Percentiles rank a stretch among this genome's conserved stretches.
Conservation (phyloP, 805 yeast genomes). For the Myxozyma neotropica region DNA sequence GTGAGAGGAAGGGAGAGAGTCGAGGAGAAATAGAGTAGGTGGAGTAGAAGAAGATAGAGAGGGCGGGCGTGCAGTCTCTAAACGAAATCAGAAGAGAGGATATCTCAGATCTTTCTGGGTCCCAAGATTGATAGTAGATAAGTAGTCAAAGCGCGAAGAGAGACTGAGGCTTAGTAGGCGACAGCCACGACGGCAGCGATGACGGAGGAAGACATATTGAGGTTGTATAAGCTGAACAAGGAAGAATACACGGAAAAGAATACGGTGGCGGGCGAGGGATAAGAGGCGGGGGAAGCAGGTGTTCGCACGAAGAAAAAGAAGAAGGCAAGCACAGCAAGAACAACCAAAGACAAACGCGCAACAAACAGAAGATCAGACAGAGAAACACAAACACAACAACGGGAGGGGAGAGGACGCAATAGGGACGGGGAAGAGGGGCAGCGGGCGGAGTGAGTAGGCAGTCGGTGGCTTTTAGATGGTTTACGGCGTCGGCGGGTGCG, state of each 20-base stretch:
- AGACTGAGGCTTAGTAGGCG: slow-evolving; percentile 15
- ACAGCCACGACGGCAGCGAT: slow-evolving; percentile 13
- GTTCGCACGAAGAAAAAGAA: too few relatives aligned
- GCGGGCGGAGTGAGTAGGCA: background rate
- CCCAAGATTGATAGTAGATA: background rate
- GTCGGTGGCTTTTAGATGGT: too few relatives aligned
- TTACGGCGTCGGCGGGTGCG: too few relatives aligned
- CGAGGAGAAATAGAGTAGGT: background rate
- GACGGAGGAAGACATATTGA: slow-evolving; percentile 8
- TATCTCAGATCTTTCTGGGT: slow-evolving; percentile 1
- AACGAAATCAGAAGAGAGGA: background rate
- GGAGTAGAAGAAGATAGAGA: background rate
- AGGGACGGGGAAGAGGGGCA: background rate
- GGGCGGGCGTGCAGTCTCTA: background rate
- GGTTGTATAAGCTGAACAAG: background rate
- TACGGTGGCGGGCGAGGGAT: too few relatives aligned
- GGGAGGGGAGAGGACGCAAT: background rate
- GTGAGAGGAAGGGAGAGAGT: background rate
- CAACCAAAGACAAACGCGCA: too few relatives aligned
- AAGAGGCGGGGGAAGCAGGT: too few relatives aligned
- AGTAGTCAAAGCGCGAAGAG: background rate
- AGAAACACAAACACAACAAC: too few relatives aligned
- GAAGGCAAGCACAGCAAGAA: too few relatives aligned
- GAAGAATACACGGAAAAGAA: background rate
- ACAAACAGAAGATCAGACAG: too few relatives aligned